These are phyloP conservation scores for Manihot esculenta DNA, from an alignment of 441 rosid species.

Conservation along the genomic window DNA sequence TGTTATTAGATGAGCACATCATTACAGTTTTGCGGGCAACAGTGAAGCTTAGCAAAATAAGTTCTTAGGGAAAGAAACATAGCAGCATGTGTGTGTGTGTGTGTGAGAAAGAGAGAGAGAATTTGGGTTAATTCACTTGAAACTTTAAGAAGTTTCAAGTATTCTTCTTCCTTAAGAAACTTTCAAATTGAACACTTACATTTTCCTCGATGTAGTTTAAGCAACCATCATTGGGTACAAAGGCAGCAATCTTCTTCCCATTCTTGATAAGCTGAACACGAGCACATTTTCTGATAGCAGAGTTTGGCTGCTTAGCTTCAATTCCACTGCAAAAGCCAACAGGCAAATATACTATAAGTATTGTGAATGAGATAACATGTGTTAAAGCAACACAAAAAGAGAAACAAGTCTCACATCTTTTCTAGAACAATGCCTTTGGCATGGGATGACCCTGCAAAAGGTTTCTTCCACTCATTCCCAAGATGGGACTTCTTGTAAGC, in stretches of 20 bases:
- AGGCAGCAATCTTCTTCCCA: slow-evolving; percentile 76
- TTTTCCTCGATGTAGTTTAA: slow-evolving; percentile 70
- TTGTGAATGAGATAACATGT: background rate
- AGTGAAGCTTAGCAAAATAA: no score
- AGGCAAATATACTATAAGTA: background rate
- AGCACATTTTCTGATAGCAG: slow-evolving; percentile 75
- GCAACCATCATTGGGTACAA: slow-evolving; percentile 78
- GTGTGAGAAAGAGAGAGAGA: no score
- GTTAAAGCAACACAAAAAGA: background rate
- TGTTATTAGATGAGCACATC: no score
- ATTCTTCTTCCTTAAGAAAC: no score
- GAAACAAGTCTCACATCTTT: slow-evolving; percentile 42
- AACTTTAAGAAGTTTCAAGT: no score
- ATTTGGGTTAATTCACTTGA: no score
- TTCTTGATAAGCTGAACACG: slow-evolving; percentile 68
- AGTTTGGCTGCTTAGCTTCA: slow-evolving; percentile 79
- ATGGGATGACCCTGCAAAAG: slow-evolving; percentile 68
- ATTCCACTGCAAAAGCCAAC: slow-evolving; percentile 46
- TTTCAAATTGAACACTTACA: slow-evolving; percentile 29
- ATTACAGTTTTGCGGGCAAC: no score
- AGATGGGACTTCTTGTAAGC: slow-evolving; percentile 59
- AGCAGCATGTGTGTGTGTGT: no score
- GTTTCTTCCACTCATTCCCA: slow-evolving; percentile 71
- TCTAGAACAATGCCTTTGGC: slow-evolving; percentile 69
- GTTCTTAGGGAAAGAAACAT: no score